Base-by-base conservation (phyloP, 164 flowering plant genomes). In the Saururus chinensis region DNA sequence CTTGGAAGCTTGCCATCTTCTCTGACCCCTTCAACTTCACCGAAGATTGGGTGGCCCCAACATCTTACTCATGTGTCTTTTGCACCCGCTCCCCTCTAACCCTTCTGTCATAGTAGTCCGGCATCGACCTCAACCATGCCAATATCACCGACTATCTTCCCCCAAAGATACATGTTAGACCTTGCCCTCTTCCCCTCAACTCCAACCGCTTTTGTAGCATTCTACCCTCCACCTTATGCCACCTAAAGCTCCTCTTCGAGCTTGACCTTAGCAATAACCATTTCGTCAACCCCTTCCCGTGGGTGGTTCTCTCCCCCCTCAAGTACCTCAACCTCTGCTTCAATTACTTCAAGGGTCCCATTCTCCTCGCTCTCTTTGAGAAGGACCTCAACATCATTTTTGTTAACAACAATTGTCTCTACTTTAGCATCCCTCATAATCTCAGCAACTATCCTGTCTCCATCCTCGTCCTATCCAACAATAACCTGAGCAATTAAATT, bases 141-240 rank as follows among this genome's bases (percentile, higher is more conserved):
- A 87, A 87, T 66, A 82, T 89, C 54, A 95, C 96, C 12, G 95
- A 87, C 1, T 84, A 77, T 60, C 82, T 89, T n/a, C 95, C 95
- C 0, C 51, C 61, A 0, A 82, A 87, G 73, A 84, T 89, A 95
- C 24, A 70, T 70, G n/a, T 81, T 89, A 52, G 87, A 89, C 61
- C 84, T 89, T 17, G 85, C 97, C 2, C 77, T 89, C 48, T 76
- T 89, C 73, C 97, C 72, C 41, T 89, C 68, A 89, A 89, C 81
- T 80, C 90, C 42, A 89, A 89, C 70, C 78, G 97, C 19, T 89
- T 89, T 71, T 87, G 95, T 53, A 92, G 97, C 30, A 35, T 61
- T 9, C 75, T 89, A 7, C 97, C 97, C 0, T 0, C 19, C 7
- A 69, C 70, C 4, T 82, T 87, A 66, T 56, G 64, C 8, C 59